Conservation (phyloP, 169 alveolate species). For the Cryptosporidium sp. region DNA sequence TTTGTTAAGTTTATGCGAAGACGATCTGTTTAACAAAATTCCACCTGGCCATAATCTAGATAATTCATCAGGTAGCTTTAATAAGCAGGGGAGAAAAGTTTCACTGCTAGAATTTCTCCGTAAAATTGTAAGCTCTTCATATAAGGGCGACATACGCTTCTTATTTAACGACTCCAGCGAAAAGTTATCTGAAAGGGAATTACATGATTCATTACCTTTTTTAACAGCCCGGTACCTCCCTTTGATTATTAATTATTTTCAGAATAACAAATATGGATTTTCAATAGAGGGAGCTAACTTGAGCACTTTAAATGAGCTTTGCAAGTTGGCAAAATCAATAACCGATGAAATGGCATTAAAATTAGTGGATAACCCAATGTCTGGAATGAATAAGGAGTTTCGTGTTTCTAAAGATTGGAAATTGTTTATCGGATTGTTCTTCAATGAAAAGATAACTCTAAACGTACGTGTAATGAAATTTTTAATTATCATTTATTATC, state of each 20-base stretch:
- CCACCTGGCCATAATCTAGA: neutral
- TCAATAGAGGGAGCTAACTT: neutral
- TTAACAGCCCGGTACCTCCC: constrained; percentile 39
- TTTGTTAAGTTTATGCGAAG: constrained; percentile 4
- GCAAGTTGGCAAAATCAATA: constrained; percentile 3
- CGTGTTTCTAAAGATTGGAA: constrained; percentile 7
- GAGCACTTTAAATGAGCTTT: neutral
- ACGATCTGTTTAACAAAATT: neutral
- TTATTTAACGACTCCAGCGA: neutral
- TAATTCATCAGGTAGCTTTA: neutral
- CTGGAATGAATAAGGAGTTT: constrained; percentile 55
- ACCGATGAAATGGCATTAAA: neutral
- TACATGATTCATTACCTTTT: constrained; percentile 47
- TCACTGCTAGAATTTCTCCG: constrained; percentile 15
- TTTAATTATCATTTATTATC: neutral
- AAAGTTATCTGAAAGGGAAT: constrained; percentile 8
- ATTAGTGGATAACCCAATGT: constrained; percentile 5
- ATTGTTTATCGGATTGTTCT: constrained; percentile 10
- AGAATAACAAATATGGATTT: neutral
- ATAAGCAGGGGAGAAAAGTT: neutral
- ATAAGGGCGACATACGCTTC: constrained; percentile 47
- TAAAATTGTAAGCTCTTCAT: constrained; percentile 18
- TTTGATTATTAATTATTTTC: constrained; percentile 9
- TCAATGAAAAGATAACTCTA: neutral
- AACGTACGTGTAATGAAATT: constrained; percentile 14